These are phyloP conservation scores for Aphanoascus verrucosus DNA, from an alignment of 2,329 filamentous ascomycete genomes.

Conservation along the genomic window DNA sequence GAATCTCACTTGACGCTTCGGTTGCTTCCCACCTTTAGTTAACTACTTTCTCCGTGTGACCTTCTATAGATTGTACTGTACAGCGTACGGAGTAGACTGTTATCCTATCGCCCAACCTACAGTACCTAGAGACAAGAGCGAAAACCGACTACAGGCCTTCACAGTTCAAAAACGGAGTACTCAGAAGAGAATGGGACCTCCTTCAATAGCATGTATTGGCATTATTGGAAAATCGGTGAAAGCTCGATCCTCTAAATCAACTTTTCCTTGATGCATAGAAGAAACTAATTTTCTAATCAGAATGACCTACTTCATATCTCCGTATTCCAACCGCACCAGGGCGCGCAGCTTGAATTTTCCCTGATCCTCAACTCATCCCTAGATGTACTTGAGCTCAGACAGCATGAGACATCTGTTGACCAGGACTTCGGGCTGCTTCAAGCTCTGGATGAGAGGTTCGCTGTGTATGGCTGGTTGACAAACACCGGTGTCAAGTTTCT, in stretches of 20 bases:
- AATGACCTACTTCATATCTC: slow-evolving; percentile 94
- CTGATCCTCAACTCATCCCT: slow-evolving; percentile 84
- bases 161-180: not conserved
- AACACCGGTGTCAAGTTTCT: slow-evolving; percentile 91
- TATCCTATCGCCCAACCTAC: too few relatives aligned
- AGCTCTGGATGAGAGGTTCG: slow-evolving; percentile 83
- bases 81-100: too few relatives aligned
- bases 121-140: too few relatives aligned
- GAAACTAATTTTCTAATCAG: slow-evolving; percentile 37
- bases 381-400: slow-evolving; percentile 82
- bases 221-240: slow-evolving; percentile 86
- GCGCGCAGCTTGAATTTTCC: slow-evolving; percentile 65
- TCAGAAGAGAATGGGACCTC: slow-evolving; percentile 23
- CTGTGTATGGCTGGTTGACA: slow-evolving; percentile 91
- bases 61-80: too few relatives aligned
- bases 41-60: too few relatives aligned
- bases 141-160: too few relatives aligned
- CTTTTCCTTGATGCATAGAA: not conserved
- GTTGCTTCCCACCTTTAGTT: too few relatives aligned
- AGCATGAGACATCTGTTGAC: slow-evolving; percentile 59
- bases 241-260: not conserved
- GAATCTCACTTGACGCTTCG: too few relatives aligned
- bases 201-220: slow-evolving; percentile 85
- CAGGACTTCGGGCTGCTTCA: slow-evolving; percentile 88
- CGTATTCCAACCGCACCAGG: slow-evolving; percentile 66